phyloP scores from a whole-genome alignment of 2,329 filamentous ascomycete genomes.

The Ustulina deusta region DNA sequence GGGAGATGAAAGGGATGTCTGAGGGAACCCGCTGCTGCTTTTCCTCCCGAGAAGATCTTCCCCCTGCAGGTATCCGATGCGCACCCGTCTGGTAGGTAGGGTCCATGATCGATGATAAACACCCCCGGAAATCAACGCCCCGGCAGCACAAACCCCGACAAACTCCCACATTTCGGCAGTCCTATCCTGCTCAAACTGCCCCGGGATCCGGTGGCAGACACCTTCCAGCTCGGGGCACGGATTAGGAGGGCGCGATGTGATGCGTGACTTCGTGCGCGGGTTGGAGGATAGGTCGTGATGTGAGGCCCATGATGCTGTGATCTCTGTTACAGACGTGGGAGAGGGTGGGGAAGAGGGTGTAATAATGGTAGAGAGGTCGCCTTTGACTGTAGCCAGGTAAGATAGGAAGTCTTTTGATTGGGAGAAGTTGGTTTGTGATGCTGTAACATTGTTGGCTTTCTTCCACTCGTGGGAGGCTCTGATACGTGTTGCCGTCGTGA shows the following conservation, averaged over 20 bases:
- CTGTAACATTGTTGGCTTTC: conserved; percentile 35
- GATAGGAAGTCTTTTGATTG: conserved; percentile 52
- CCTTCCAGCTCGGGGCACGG: conserved; percentile 47
- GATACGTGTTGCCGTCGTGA: not conserved
- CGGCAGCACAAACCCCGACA: conserved; percentile 40
- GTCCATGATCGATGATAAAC: conserved; percentile 39
- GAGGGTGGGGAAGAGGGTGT: conserved; percentile 68
- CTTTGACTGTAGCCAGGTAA: conserved; percentile 66
- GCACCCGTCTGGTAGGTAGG: no score
- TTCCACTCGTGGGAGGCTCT: not conserved
- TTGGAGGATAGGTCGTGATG: conserved; percentile 61
- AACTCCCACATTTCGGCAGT: conserved; percentile 45
- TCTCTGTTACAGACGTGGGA: conserved; percentile 66
- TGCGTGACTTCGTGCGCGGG: conserved; percentile 55
- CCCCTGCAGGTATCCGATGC: conserved; percentile 81
- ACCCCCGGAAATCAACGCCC: conserved; percentile 40
- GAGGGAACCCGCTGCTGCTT: conserved; percentile 63
- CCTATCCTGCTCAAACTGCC: conserved; percentile 28
- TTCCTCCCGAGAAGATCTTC: conserved; percentile 78
- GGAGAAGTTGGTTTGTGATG: conserved; percentile 46
- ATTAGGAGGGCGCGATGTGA: conserved; percentile 58
- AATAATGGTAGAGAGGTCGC: conserved; percentile 67
- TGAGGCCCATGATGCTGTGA: conserved; percentile 69
- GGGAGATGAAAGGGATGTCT: conserved; percentile 66
- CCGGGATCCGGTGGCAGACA: conserved; percentile 43